Percentiles rank a stretch among this genome's conserved stretches.
Evolutionary conservation across 2,329 filamentous ascomycete species (phyloP).

Genomic region (Macrophomina phaseolina): DNA sequence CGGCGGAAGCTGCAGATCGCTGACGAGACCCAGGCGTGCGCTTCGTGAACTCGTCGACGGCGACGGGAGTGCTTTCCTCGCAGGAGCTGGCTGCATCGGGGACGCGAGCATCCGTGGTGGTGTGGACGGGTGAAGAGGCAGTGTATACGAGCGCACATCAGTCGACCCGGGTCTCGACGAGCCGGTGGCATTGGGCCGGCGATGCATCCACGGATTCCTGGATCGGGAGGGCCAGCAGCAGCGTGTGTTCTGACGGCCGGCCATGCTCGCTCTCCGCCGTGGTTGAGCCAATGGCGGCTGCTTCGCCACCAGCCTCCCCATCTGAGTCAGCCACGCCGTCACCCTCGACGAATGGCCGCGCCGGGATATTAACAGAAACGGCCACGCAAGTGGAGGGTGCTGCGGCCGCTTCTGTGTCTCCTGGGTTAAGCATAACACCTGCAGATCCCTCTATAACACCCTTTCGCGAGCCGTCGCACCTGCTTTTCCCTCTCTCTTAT

Average conservation of each 20-base stretch:
- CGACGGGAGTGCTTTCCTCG: not conserved
- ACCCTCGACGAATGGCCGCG: slow-evolving; percentile 1
- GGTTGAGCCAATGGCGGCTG: not conserved
- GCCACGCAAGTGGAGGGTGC: slow-evolving; percentile 14
- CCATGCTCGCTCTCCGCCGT: not conserved
- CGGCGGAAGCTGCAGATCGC: slow-evolving; percentile 6
- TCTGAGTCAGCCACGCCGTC: slow-evolving; percentile 25
- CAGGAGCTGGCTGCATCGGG: slow-evolving; percentile 4
- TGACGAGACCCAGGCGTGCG: slow-evolving; percentile 6
- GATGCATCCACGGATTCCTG: not conserved
- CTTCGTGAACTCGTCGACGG: not conserved
- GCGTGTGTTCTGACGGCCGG: slow-evolving; percentile 1
- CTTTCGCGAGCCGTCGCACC: not conserved
- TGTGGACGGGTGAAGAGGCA: not conserved
- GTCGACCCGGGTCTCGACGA: slow-evolving; percentile 15
- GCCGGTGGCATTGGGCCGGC: slow-evolving; percentile 8
- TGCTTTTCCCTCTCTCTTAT: not conserved
- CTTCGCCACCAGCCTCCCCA: slow-evolving; percentile 19
- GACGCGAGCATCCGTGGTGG: not conserved
- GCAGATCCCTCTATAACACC: slow-evolving; percentile 21
- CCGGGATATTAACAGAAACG: slow-evolving; percentile 22
- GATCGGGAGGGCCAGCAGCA: not conserved
- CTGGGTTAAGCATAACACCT: slow-evolving; percentile 20
- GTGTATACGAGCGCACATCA: slow-evolving; percentile 2
- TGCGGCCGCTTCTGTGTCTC: slow-evolving; percentile 20